Evolutionary conservation across 2,329 filamentous ascomycete genomes (phyloP), one percentile per base, ranked within the genome.

Genomic region (Claviceps sp.): DNA sequence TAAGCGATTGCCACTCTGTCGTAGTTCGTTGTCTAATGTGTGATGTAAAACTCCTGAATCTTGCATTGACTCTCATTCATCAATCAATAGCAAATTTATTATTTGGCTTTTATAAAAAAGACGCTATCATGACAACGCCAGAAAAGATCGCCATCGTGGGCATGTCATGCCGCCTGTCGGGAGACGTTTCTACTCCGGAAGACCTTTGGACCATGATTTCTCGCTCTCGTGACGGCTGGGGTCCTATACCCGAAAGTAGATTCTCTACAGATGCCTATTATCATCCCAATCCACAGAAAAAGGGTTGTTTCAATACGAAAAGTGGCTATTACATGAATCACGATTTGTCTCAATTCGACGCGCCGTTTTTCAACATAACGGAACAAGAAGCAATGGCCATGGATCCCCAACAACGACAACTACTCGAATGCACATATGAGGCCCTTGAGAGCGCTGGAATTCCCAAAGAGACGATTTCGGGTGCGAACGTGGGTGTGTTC

Each of bases 321-420:
- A 61, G 61, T 2, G 65, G 63, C 3, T 68, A 69, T 56, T 74
- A 72, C 48, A 61, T 78, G 54, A 66, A 71, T 40, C 64, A 67
- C n/a, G 72, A 77, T 52, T 61, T 74, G n/a, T 64, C 66, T 3
- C 63, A 65, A 2, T 77, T 77, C 51, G 75, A 78, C 50, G 73
- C 74, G 0, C 71, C 72, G 0, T 78, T 78, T 57, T 77, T 78
- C 57, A 69, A 69, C 40, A 61, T 77, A 22, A 74, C 73, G 0
- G 67, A 71, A 55, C 71, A 73, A 53, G 72, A 77, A 58, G 74
- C 70, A 26, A 66, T 65, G 40, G 71, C 72, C 0, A 74, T 78
- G 71, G 76, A 79, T 49, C 76, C 76, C 0, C 75, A 78, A 53
- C 75, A 78, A 53, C 67, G 75, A 1, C 63, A 76, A 17, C 64